Base-by-base conservation (phyloP, 345 rosid species). In the Tarenaya hassleriana region DNA sequence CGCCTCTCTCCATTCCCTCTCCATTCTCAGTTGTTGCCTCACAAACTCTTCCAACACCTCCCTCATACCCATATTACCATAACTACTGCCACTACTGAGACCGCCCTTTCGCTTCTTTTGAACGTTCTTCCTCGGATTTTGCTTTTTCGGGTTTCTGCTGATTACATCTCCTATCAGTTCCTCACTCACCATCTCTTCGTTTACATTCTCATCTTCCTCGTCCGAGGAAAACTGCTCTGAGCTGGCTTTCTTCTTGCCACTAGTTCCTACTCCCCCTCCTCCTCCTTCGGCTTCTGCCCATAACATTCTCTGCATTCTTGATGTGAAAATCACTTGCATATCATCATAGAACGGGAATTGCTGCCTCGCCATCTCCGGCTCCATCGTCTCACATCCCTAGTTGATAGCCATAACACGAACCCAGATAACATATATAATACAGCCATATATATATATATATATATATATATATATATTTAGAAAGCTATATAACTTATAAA, bases 361-460 rank as follows among this genome's bases (percentile, higher is more conserved):
- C 41, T 88, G 94, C 63, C 96, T 71, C 68, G 69, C 47, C 16
- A 69, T 61, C 66, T 81, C 98, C 13, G 75, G 69, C 46, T 92
- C 98, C 77, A 79, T 69, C 1, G 86, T 83, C 73, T 85, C 90
- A 47, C 83, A 84, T 45, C 98, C 98, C 98, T 92, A 24, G 21
- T 41, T 15, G 41, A 55, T 10, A 56, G 42, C 47, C 29, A 42
- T 35, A 2, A 24, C 5, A 24, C 29, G 29, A 24, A 24, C n/a
- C n/a, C n/a, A n/a, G n/a, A n/a, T n/a, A n/a, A 24, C 29, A 24
- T 24, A 24, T 24, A 24, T 5, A 24, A 45, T 29, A 20, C 50
- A 19, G 8, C 7, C 18, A 31, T 18, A 33, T 20, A 13, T 17
- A 55, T 16, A 12, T n/a, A 24, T 4, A 31, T 37, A 8, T 15